These are phyloP conservation scores for Boletales sp. DNA, from an alignment of 768 basidiomycete species.

Conservation along the genomic window DNA sequence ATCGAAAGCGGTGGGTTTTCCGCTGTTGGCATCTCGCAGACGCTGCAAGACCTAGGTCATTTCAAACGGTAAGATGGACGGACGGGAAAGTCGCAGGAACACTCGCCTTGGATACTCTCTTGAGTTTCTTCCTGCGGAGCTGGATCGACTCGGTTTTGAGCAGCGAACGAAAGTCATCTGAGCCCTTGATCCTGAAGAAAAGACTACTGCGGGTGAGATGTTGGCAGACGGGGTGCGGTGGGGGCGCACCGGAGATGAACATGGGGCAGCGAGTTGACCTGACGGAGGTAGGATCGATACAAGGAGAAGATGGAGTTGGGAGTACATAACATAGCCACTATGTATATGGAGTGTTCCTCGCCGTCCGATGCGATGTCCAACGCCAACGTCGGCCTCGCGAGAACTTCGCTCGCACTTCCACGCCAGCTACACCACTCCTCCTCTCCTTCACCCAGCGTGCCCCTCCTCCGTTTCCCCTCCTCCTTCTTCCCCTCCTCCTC, in stretches of 20 bases:
- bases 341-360: conserved; percentile 12
- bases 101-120: conserved; percentile 49
- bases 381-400: conserved; percentile 1
- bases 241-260: conserved; percentile 41
- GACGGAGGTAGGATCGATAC: conserved; percentile 40
- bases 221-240: neutral
- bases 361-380: conserved; percentile 8
- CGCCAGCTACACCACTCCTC: conserved; percentile 12
- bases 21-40: conserved; percentile 52
- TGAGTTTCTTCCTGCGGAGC: conserved; percentile 40
- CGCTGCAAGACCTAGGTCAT: conserved; percentile 47
- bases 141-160: conserved; percentile 30
- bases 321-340: conserved; percentile 14
- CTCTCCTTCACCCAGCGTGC: conserved; percentile 5
- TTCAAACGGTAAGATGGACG: neutral
- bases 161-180: conserved; percentile 55
- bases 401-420: conserved; percentile 11
- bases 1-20: conserved; percentile 47
- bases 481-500: neutral
- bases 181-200: conserved; percentile 60
- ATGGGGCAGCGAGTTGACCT: conserved; percentile 43
- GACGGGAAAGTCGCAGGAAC: neutral
- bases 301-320: conserved; percentile 22
- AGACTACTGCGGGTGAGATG: conserved; percentile 37
- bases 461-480: conserved; percentile 17